Conservation (phyloP, 768 basidiomycete species). For the Amanita polypyramis region DNA sequence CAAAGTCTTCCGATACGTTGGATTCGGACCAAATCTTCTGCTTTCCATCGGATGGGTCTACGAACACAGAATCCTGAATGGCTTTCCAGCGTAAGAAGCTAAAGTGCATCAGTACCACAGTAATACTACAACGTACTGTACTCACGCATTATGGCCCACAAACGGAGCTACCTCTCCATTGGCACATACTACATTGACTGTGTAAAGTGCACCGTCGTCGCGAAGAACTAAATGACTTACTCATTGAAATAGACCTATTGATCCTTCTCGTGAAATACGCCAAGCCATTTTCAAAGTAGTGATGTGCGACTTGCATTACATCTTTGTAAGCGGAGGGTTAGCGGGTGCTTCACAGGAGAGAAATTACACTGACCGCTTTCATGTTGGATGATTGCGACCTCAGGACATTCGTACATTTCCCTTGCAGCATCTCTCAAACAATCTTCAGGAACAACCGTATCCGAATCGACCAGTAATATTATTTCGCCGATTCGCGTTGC, state of each 20-base stretch:
- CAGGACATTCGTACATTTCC: conserved; percentile 66
- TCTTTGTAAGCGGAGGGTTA: conserved; percentile 22
- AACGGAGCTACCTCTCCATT: conserved; percentile 80
- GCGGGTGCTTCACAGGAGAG: neutral
- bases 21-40: conserved; percentile 70
- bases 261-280: conserved; percentile 77
- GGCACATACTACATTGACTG: conserved; percentile 40
- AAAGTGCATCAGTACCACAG: neutral
- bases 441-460: conserved; percentile 72
- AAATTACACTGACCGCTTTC: conserved; percentile 41
- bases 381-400: conserved; percentile 81
- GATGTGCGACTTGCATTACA: conserved; percentile 77
- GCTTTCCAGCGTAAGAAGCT: conserved; percentile 78
- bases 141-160: conserved; percentile 70
- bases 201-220: conserved; percentile 14
- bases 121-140: neutral
- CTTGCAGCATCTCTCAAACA: conserved; percentile 79
- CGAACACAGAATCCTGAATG: conserved; percentile 72
- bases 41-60: conserved; percentile 53
- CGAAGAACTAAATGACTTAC: conserved; percentile 28
- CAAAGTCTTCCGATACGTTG: conserved; percentile 78
- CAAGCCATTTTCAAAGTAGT: conserved; percentile 87
- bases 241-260: conserved; percentile 65
- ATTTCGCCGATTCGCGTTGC: conserved; percentile 66
- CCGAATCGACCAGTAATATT: conserved; percentile 71